phyloP scores from a whole-genome alignment of 2,329 filamentous ascomycete genomes.

The Ophiocordyceps sinensis region DNA sequence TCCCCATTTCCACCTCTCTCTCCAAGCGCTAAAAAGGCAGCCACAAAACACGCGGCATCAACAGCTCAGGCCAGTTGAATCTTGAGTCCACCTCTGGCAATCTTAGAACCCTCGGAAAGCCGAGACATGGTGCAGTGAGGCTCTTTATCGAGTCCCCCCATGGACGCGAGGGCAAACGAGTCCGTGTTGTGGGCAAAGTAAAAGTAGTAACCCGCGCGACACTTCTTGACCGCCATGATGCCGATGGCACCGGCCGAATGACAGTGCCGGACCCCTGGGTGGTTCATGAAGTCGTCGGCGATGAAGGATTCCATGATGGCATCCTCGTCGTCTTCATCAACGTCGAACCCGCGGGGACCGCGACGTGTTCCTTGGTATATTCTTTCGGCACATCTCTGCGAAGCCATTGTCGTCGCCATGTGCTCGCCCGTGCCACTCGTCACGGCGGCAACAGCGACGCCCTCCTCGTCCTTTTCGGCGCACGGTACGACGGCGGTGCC shows the following conservation, averaged over 20 bases:
- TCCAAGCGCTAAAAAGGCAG: no score
- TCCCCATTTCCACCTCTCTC: no score
- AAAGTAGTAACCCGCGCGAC: conserved; percentile 58
- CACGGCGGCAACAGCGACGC: conserved; percentile 63
- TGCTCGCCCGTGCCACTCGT: conserved; percentile 95
- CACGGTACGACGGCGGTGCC: conserved; percentile 80
- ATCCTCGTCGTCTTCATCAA: conserved; percentile 62
- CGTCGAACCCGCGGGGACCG: conserved; percentile 42
- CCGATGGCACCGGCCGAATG: conserved; percentile 80
- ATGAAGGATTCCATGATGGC: conserved; percentile 64
- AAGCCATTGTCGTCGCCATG: conserved; percentile 91
- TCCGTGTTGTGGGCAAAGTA: conserved; percentile 97
- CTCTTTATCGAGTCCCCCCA: conserved; percentile 62
- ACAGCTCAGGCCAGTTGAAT: conserved; percentile 17
- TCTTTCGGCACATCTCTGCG: conserved; percentile 71
- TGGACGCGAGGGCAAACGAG: conserved; percentile 71
- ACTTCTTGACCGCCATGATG: conserved; percentile 80
- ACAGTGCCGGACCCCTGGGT: conserved; percentile 70
- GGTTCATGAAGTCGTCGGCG: conserved; percentile 79
- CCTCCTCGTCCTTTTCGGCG: conserved; percentile 53
- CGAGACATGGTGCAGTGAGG: conserved; percentile 85
- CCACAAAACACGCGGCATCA: no score
- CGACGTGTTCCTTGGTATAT: conserved; percentile 59
- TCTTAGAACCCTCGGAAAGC: conserved; percentile 35
- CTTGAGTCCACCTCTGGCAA: conserved; percentile 41